phyloP scores from a whole-genome alignment of 2,329 filamentous ascomycete species.

The Colletotrichum eremochloae region DNA sequence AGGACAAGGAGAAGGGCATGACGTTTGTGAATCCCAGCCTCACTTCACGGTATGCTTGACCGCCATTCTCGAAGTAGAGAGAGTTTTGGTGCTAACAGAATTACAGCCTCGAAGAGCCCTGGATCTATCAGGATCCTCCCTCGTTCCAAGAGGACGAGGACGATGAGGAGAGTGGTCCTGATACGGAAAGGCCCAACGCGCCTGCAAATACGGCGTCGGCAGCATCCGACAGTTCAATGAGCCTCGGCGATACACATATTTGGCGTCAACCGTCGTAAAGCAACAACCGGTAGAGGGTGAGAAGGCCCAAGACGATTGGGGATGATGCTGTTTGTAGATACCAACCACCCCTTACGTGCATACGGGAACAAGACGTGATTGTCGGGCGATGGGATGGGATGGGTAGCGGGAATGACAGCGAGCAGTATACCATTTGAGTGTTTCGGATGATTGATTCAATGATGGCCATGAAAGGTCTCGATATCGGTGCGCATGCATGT shows the following conservation, averaged over 20 bases:
- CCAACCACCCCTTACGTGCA: slow-evolving; percentile 12
- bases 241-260: slow-evolving; percentile 64
- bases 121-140: slow-evolving; percentile 74
- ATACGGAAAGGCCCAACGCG: slow-evolving; percentile 23
- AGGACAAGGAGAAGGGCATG: slow-evolving; percentile 77
- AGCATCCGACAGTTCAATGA: slow-evolving; percentile 59
- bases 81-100: slow-evolving; percentile 29
- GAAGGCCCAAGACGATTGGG: neutral
- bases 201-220: slow-evolving; percentile 44
- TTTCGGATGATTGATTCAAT: neutral
- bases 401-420: slow-evolving; percentile 25
- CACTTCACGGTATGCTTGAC: slow-evolving; percentile 68
- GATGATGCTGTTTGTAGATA: slow-evolving; percentile 27
- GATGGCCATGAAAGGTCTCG: neutral
- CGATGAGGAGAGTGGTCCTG: slow-evolving; percentile 17
- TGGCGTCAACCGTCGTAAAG: slow-evolving; percentile 55
- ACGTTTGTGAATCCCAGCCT: slow-evolving; percentile 84
- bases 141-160: slow-evolving; percentile 47
- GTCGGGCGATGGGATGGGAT: neutral
- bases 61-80: neutral
- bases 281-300: slow-evolving; percentile 1
- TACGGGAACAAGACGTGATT: slow-evolving; percentile 16
- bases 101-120: slow-evolving; percentile 74
- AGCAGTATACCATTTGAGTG: slow-evolving; percentile 31
- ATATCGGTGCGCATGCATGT: neutral